phyloP scores from a whole-genome alignment of 2,329 filamentous ascomycete genomes.

The Sordariomycetes sp. region DNA sequence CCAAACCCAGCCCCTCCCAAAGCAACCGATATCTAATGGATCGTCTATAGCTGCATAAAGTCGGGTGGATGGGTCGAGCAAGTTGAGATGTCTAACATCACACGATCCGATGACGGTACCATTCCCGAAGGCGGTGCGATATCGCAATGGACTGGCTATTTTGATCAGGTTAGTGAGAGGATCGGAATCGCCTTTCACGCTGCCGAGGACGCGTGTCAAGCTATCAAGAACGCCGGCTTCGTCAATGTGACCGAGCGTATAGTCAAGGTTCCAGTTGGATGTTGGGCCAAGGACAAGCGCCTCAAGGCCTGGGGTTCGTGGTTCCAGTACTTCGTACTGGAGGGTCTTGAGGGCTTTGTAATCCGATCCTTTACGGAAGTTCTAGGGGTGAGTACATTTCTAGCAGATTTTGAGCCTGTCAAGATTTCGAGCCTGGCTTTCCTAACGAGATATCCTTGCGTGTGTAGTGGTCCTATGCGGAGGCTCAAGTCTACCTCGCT shows the following conservation, averaged over 20 bases:
- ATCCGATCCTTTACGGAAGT: slow-evolving; percentile 11
- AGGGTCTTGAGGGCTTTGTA: slow-evolving; percentile 13
- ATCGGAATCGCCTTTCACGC: slow-evolving; percentile 11
- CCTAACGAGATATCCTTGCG: background rate
- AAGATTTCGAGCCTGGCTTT: no score
- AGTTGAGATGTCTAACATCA: slow-evolving; percentile 7
- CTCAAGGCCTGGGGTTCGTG: slow-evolving; percentile 17
- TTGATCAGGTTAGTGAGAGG: slow-evolving; percentile 9
- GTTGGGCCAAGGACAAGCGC: slow-evolving; percentile 20
- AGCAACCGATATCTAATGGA: background rate
- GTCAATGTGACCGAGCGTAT: slow-evolving; percentile 1
- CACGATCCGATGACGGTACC: slow-evolving; percentile 13
- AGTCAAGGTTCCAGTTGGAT: slow-evolving; percentile 21
- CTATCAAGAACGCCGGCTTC: slow-evolving; percentile 9
- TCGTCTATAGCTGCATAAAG: slow-evolving; percentile 13
- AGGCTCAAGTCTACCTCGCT: slow-evolving; percentile 18
- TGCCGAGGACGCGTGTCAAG: slow-evolving; percentile 5
- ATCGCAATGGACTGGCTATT: slow-evolving; percentile 9
- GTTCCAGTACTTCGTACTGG: slow-evolving; percentile 12
- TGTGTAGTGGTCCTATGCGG: slow-evolving; percentile 7
- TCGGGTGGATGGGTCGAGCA: slow-evolving; percentile 18
- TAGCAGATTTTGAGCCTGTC: no score
- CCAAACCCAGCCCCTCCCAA: no score
- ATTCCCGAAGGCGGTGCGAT: slow-evolving; percentile 8
- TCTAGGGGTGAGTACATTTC: slow-evolving; percentile 13